These are phyloP conservation scores for Zoysia japonica DNA, from an alignment of 176 grass and related monocot genomes.

Conservation along the genomic window DNA sequence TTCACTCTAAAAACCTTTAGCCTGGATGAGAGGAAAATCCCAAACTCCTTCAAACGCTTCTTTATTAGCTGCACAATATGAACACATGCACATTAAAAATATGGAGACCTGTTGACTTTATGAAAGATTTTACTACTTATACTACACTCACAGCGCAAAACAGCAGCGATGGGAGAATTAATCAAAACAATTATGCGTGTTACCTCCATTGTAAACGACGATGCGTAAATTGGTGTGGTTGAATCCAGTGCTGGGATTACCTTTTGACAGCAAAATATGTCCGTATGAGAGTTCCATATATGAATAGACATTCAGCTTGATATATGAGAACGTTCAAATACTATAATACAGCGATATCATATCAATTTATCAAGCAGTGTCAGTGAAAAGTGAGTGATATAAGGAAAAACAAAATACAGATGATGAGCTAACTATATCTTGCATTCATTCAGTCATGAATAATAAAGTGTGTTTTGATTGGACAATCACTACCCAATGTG, in stretches of 20 bases:
- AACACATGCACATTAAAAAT: slow-evolving; percentile 41
- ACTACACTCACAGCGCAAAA: slow-evolving; percentile 23
- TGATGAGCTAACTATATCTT: slow-evolving; percentile 12
- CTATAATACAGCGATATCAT: slow-evolving; percentile 1
- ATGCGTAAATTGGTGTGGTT: slow-evolving; percentile 86
- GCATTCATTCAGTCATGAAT: not conserved
- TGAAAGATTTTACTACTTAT: slow-evolving; percentile 8
- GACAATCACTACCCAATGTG: not conserved
- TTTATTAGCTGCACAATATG: slow-evolving; percentile 81
- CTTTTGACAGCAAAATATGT: slow-evolving; percentile 52
- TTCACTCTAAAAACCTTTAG: slow-evolving; percentile 81
- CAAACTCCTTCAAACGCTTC: slow-evolving; percentile 97
- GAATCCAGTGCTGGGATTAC: slow-evolving; percentile 96
- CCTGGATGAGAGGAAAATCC: slow-evolving; percentile 81
- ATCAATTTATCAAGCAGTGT: not conserved
- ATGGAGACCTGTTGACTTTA: slow-evolving; percentile 12
- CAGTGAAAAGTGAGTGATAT: slow-evolving; percentile 13
- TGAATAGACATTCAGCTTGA: not conserved
- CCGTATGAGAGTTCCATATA: slow-evolving; percentile 14
- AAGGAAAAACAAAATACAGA: slow-evolving; percentile 17
- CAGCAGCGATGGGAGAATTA: not conserved
- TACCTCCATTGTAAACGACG: slow-evolving; percentile 99
- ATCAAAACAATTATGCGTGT: slow-evolving; percentile 17
- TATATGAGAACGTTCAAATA: slow-evolving; percentile 28
- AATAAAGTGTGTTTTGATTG: not conserved